These are phyloP conservation scores for Corniculantispora saksenae DNA, from an alignment of 2,329 filamentous ascomycete species.

Conservation along the genomic window DNA sequence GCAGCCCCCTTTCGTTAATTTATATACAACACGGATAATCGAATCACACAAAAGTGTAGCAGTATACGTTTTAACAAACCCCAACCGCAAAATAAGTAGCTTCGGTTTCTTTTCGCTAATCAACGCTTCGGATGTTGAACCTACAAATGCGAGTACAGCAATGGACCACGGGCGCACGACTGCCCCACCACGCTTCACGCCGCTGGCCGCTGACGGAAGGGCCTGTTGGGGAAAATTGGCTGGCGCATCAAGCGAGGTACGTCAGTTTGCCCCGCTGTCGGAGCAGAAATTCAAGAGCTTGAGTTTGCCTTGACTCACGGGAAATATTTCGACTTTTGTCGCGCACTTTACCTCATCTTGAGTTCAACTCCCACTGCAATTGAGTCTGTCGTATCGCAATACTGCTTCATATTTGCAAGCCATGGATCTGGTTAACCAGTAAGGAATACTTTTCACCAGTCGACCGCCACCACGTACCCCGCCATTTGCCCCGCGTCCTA, in stretches of 20 bases:
- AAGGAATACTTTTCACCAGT: conserved; percentile 31
- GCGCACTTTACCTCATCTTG: neutral
- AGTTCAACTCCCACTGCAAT: neutral
- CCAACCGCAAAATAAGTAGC: neutral
- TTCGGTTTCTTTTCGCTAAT: neutral
- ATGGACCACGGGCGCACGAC: neutral
- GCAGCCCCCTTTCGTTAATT: no score
- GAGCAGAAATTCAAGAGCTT: conserved; percentile 3
- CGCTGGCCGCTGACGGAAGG: neutral
- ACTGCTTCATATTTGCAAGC: neutral
- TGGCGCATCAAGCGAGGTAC: neutral
- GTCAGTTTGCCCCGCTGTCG: conserved; percentile 15
- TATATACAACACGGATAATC: no score
- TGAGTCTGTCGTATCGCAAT: neutral
- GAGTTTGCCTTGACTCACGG: neutral
- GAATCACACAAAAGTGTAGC: no score
- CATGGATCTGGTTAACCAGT: conserved; percentile 66
- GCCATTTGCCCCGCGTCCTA: conserved; percentile 7
- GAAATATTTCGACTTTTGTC: neutral
- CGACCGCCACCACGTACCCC: neutral
- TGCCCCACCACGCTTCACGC: neutral
- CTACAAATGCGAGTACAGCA: neutral
- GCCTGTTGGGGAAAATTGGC: neutral
- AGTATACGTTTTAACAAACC: no score
- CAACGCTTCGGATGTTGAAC: no score